Percentiles rank a stretch among this genome's conserved stretches.
These are phyloP conservation scores for Kalmusia sp. DNA, from an alignment of 2,329 filamentous ascomycete genomes.

Conservation along the genomic window DNA sequence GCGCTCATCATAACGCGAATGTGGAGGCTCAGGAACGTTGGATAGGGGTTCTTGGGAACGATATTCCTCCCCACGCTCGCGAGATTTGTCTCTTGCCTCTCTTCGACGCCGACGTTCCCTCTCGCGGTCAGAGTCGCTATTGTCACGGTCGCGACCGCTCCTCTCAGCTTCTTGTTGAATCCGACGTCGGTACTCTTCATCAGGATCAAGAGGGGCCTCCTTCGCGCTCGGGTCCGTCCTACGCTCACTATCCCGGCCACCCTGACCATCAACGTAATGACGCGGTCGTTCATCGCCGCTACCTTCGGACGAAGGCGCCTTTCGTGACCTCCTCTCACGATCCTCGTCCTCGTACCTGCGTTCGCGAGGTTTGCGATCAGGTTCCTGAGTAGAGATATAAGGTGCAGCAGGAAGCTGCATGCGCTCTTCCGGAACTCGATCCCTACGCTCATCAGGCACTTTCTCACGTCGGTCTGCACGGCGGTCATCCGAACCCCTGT, in stretches of 20 bases:
- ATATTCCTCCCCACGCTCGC: conserved; percentile 29
- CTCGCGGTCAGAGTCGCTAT: conserved; percentile 42
- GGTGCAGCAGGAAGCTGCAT: conserved; percentile 17
- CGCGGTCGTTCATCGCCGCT: conserved; percentile 44
- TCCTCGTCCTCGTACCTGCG: conserved; percentile 43
- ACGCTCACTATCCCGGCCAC: conserved; percentile 37
- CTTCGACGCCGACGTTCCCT: conserved; percentile 42
- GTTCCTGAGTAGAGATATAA: conserved; percentile 28
- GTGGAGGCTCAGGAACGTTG: conserved; percentile 25
- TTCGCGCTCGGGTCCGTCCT: conserved; percentile 38
- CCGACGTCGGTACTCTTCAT: conserved; percentile 59
- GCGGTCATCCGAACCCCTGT: conserved; percentile 26
- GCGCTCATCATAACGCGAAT: conserved; percentile 38
- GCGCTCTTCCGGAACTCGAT: conserved; percentile 26
- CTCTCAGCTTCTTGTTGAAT: conserved; percentile 54
- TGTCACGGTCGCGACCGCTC: conserved; percentile 37
- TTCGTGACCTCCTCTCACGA: conserved; percentile 30
- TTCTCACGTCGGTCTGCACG: conserved; percentile 26
- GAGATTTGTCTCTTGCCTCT: conserved; percentile 40
- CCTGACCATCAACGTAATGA: conserved; percentile 43
- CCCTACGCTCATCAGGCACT: conserved; percentile 14
- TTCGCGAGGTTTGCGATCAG: conserved; percentile 38
- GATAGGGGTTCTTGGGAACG: conserved; percentile 33
- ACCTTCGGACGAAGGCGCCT: conserved; percentile 39
- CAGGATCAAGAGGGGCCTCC: conserved; percentile 50